Evolutionary conservation across 2,329 filamentous ascomycete genomes (phyloP).

Genomic region (Penicillium sumatraense): DNA sequence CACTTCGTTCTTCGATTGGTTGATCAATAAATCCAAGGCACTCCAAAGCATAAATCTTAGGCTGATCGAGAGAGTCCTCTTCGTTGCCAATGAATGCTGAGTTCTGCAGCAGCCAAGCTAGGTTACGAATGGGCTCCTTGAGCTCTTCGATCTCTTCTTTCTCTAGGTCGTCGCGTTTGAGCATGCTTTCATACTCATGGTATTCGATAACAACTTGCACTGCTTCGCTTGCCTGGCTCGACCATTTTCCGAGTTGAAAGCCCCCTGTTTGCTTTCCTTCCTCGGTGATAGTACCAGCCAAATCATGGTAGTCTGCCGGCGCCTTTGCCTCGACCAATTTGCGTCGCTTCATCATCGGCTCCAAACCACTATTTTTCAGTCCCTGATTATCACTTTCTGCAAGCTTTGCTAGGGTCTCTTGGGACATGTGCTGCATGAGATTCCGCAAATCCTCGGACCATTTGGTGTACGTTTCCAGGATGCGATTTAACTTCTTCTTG

Average conservation of each 20-base stretch:
- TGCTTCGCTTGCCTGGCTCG: conserved; percentile 3
- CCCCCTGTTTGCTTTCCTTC: conserved; percentile 22
- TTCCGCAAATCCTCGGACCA: conserved; percentile 32
- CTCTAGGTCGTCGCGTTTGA: conserved; percentile 29
- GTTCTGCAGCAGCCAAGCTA: conserved; percentile 35
- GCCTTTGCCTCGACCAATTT: conserved; percentile 24
- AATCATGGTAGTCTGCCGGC: conserved; percentile 23
- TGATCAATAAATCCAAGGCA: conserved; percentile 35
- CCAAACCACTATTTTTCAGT: conserved; percentile 29
- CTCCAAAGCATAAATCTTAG: conserved; percentile 33
- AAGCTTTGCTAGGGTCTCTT: conserved; percentile 25
- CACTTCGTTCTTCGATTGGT: conserved; percentile 25
- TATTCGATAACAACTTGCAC: conserved; percentile 31
- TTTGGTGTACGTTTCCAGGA: conserved; percentile 31
- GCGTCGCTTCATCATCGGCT: conserved; percentile 29
- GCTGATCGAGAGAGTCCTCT: conserved; percentile 20
- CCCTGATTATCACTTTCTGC: conserved; percentile 15
- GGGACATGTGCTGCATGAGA: conserved; percentile 35
- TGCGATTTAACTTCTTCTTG: conserved; percentile 29
- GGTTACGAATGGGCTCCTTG: conserved; percentile 30
- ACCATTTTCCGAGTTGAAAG: conserved; percentile 29
- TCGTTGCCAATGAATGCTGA: conserved; percentile 23
- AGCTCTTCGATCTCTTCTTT: conserved; percentile 27
- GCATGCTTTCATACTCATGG: conserved; percentile 29
- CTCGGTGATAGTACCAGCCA: conserved; percentile 26